A percentile compares a stretch with the other conserved stretches of the same genome.
Evolutionary conservation across 805 yeast species (phyloP).

Genomic region (Pichia insulana): DNA sequence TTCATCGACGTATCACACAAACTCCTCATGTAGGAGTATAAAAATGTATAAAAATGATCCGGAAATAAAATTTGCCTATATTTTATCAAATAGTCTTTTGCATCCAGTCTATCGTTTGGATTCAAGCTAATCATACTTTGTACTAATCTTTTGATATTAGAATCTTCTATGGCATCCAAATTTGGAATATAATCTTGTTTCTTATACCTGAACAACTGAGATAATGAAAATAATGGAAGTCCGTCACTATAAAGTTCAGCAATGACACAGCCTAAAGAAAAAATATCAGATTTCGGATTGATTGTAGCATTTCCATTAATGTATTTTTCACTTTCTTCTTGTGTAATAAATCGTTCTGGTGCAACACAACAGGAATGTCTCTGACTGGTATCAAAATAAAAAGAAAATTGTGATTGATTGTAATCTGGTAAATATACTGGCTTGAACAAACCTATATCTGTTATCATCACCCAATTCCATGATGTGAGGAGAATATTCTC

Average conservation of each 20-base stretch:
- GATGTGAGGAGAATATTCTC: conserved; percentile 83
- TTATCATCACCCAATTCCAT: conserved; percentile 77
- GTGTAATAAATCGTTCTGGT: conserved; percentile 70
- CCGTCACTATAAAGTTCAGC: conserved; percentile 88
- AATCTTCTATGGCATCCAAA: conserved; percentile 45
- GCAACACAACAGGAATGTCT: conserved; percentile 86
- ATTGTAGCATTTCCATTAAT: conserved; percentile 24
- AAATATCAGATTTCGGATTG: conserved; percentile 68
- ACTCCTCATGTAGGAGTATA: conserved; percentile 57
- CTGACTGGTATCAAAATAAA: conserved; percentile 85
- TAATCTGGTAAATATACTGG: conserved; percentile 85
- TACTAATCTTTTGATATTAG: conserved; percentile 45
- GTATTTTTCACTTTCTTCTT: conserved; percentile 16
- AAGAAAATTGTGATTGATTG: conserved; percentile 85
- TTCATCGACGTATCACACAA: conserved; percentile 20
- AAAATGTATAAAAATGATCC: conserved; percentile 52
- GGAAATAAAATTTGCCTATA: conserved; percentile 55
- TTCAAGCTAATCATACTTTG: conserved; percentile 53
- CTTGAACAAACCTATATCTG: conserved; percentile 81
- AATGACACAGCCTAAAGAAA: conserved; percentile 77
- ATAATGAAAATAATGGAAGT: conserved; percentile 71
- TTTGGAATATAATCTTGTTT: conserved; percentile 60
- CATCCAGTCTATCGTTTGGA: conserved; percentile 51
- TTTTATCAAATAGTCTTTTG: conserved; percentile 42
- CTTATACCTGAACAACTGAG: conserved; percentile 80